Evolutionary conservation across 768 basidiomycete genomes (phyloP), one percentile per base, ranked within the genome.

Genomic region (Phylloporus sp.): DNA sequence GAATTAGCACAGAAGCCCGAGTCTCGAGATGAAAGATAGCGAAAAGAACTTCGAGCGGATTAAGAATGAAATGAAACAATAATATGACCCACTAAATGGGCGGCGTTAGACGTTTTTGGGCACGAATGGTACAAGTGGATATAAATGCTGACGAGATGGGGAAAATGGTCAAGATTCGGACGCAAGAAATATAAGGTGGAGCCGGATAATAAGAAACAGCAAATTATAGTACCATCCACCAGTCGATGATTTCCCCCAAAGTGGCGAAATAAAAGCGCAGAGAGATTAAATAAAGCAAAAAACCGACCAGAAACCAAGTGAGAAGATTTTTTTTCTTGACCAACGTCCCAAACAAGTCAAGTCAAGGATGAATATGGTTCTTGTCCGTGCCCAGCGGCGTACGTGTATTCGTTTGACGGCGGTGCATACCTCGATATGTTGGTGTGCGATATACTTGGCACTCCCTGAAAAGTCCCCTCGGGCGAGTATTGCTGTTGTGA

Each of bases 341-440:
- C 24, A 50, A 45, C 40, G 23, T 31, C 45, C 8, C 9, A 28
- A 9, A 35, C 10, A 15, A 36, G 31, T 67, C 52, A 67, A 3
- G 42, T 40, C 22, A 61, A 58, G 20, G 64, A 40, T 9, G 47
- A 26, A 23, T 54, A 70, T 26, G 58, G 56, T 23, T 62, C 66
- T 46, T 66, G 61, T 16, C 50, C 57, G 9, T 65, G 66, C 15
- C 54, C 47, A 4, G 68, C 28, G 5, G 56, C 20, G 11, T 57
- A 67, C 4, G 60, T 43, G n/a, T 58, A 69, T 11, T 63, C 65
- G 26, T 43, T 49, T 22, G 56, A 3, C 3, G 67, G 48, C 8
- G 62, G 32, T 13, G 44, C 47, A 23, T 67, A 67, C 15, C 56
- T 43, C 34, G 48, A 40, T 29, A 67, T 45, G 13, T 36, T 51